phyloP scores from a whole-genome alignment of 306 rosid genomes.

The Medicago lupulina region DNA sequence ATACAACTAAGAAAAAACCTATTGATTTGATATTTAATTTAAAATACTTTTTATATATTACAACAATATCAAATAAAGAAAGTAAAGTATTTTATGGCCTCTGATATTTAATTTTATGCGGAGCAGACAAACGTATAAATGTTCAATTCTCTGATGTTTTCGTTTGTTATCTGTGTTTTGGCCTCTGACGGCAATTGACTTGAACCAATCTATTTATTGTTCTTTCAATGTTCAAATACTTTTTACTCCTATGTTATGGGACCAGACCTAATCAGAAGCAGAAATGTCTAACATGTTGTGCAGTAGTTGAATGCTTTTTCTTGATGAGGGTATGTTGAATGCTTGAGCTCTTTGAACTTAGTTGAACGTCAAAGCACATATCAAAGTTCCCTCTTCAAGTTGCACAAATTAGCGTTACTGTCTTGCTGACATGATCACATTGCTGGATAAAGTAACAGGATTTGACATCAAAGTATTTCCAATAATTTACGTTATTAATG shows the following conservation, averaged over 20 bases:
- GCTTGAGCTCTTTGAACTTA: slow-evolving; percentile 18
- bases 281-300: slow-evolving; percentile 5
- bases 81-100: no score
- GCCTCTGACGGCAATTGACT: slow-evolving; percentile 46
- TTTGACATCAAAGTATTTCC: neutral
- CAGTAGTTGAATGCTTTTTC: no score
- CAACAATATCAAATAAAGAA: no score
- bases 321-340: neutral
- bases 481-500: neutral
- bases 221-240: slow-evolving; percentile 41
- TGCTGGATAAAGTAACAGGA: no score
- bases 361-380: slow-evolving; percentile 13
- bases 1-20: no score
- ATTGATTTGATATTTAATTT: no score
- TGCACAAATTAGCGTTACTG: neutral
- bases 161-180: slow-evolving; percentile 1
- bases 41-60: no score
- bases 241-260: slow-evolving; percentile 23
- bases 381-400: slow-evolving; percentile 28
- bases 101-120: no score
- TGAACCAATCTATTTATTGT: slow-evolving; percentile 39
- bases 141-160: neutral
- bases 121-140: slow-evolving; percentile 2
- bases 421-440: neutral
- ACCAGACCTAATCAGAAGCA: slow-evolving; percentile 16